Evolutionary conservation across 1,284 basidiomycete genomes (phyloP).

Genomic region (Phellinidium pouzarii): DNA sequence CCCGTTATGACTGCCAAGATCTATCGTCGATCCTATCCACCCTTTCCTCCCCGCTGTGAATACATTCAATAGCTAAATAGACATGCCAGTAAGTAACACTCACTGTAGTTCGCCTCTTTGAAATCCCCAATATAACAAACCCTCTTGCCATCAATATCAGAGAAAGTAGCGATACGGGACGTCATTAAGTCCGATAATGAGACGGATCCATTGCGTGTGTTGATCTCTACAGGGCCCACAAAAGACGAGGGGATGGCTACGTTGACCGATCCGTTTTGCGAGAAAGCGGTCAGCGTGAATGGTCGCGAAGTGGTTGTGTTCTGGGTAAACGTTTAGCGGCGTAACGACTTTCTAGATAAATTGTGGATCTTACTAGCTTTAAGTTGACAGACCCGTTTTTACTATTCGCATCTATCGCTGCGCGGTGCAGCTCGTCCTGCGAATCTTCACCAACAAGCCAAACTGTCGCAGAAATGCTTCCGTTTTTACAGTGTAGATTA

Average conservation of each 20-base stretch:
- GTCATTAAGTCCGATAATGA: not conserved
- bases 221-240: conserved; percentile 6
- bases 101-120: not conserved
- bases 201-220: not conserved
- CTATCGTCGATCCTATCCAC: conserved; percentile 7
- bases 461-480: not conserved
- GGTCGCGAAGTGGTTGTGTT: not conserved
- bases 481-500: not conserved
- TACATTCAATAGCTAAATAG: not conserved
- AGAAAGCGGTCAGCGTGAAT: not conserved
- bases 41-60: not conserved
- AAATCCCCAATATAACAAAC: conserved; percentile 7
- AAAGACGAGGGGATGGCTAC: conserved; percentile 12
- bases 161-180: conserved; percentile 1
- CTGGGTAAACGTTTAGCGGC: not conserved
- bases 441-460: not conserved
- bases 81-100: not conserved
- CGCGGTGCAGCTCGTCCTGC: not conserved
- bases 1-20: not conserved
- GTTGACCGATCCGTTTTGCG: conserved; percentile 1
- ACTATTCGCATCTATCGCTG: not conserved
- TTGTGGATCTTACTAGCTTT: not conserved
- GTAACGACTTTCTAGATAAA: not conserved
- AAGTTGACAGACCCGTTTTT: not conserved
- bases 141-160: conserved; percentile 6